Conservation (phyloP, 1,139 yeast species). For the Protomyces macrosporus region DNA sequence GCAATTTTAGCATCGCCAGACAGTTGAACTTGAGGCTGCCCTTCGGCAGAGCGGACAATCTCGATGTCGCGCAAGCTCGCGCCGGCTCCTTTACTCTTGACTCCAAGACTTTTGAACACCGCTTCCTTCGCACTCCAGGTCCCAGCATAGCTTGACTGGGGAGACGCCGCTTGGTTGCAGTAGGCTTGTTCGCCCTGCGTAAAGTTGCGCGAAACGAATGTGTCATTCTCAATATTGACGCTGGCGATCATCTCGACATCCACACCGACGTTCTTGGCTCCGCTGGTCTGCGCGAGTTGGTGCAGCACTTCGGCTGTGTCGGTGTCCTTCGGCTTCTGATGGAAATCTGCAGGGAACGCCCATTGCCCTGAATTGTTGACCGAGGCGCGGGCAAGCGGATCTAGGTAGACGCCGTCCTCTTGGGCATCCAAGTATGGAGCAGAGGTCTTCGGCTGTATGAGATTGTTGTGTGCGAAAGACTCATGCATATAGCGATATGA, state of each 20-base stretch:
- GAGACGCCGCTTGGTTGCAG: conserved; percentile 65
- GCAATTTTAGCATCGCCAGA: conserved; percentile 70
- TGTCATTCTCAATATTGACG: conserved; percentile 75
- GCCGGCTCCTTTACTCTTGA: conserved; percentile 87
- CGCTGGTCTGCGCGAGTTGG: conserved; percentile 46
- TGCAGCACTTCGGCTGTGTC: conserved; percentile 45
- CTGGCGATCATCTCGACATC: conserved; percentile 87
- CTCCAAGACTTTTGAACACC: conserved; percentile 90
- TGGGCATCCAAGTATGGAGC: conserved; percentile 86
- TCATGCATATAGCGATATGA: conserved; percentile 96
- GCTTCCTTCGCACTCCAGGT: conserved; percentile 99
- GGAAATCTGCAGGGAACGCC: conserved; percentile 46
- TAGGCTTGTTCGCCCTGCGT: conserved; percentile 72
- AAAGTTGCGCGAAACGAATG: conserved; percentile 88
- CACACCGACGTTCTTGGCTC: conserved; percentile 77
- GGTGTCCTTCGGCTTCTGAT: conserved; percentile 37
- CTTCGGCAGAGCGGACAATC: conserved; percentile 65
- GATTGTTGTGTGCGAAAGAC: conserved; percentile 82
- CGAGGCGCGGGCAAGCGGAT: conserved; percentile 84
- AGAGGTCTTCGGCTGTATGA: conserved; percentile 88
- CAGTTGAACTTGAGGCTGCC: conserved; percentile 75
- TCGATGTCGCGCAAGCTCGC: conserved; percentile 90
- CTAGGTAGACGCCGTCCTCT: conserved; percentile 86
- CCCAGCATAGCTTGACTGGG: conserved; percentile 91
- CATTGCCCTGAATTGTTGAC: conserved; percentile 48